Evolutionary conservation across 1,284 basidiomycete genomes (phyloP), one percentile per base, ranked within the genome.

Genomic region (Meira nashicola): DNA sequence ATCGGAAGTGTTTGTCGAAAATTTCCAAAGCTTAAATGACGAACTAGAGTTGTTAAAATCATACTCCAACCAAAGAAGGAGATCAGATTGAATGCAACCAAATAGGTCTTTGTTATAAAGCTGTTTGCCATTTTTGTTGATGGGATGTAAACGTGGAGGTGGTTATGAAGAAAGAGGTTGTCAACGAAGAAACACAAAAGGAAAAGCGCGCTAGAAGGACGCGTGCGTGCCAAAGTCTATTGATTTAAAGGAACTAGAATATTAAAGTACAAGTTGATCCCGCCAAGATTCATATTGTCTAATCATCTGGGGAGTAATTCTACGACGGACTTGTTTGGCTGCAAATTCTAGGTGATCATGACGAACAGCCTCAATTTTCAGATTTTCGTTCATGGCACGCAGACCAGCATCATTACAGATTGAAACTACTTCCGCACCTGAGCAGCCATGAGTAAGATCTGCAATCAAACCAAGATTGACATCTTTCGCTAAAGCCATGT

Each of bases 321-420:
- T 86, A 58, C 85, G 84, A 68, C 90, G 85, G 60, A 90, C 86
- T 0, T 83, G 82, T 58, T 79, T 82, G 3, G 92, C 89, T 0
- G 91, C 90, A n/a, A 82, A 77, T 2, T 89, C 76, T 65, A 97
- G 89, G 48, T 92, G 88, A 3, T 81, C 76, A 54, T 86, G 84
- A 2, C 87, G 84, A 66, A 94, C 92, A 70, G 82, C 84, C 39
- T 85, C 82, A 4, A 90, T 87, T 60, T 90, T 78, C 23, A 96
- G 86, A 76, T 95, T 84, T 63, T 85, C 83, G 70, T 90, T 87
- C 90, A 95, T 94, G 0, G 92, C 89, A 41, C 88, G 78, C 65
- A 98, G 79, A 0, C 94, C 95, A 1, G 95, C 95, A 79, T 98
- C 94, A 80, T 98, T 95, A 76, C 93, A 97, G 52, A 98, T 84